Conservation (phyloP, 73 alveolate species). For the Tetrahymena elliotti region DNA sequence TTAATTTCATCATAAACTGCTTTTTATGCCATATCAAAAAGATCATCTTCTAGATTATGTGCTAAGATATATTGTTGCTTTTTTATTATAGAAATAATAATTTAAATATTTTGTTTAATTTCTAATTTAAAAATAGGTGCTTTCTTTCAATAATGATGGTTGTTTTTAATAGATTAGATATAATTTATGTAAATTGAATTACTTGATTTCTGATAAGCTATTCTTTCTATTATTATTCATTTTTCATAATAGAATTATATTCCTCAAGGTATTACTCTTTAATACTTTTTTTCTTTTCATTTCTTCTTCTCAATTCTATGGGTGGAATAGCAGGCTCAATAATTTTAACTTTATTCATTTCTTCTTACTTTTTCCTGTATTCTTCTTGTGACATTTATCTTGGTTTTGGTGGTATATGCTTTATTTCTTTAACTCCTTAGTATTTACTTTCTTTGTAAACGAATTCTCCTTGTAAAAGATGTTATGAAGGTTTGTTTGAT, state of each 20-base stretch:
- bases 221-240: background rate
- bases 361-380: background rate
- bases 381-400: background rate
- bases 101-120: too few relatives aligned
- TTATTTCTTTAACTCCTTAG: background rate
- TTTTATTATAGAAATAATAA: background rate
- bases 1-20: background rate
- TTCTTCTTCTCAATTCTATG: background rate
- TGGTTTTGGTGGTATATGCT: background rate
- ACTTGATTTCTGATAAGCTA: background rate
- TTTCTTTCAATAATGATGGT: too few relatives aligned
- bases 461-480: background rate
- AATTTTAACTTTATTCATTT: background rate
- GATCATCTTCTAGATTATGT: background rate
- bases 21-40: background rate
- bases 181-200: too few relatives aligned
- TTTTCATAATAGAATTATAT: background rate
- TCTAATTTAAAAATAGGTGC: too few relatives aligned
- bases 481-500: background rate
- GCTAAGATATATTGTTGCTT: background rate
- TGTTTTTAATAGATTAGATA: too few relatives aligned
- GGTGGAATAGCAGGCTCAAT: slow-evolving; percentile 2
- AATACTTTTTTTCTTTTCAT: background rate
- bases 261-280: background rate
- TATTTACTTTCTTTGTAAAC: background rate